Evolutionary conservation across 805 yeast species (phyloP).

Genomic region (Debaryomyces hansenii): DNA sequence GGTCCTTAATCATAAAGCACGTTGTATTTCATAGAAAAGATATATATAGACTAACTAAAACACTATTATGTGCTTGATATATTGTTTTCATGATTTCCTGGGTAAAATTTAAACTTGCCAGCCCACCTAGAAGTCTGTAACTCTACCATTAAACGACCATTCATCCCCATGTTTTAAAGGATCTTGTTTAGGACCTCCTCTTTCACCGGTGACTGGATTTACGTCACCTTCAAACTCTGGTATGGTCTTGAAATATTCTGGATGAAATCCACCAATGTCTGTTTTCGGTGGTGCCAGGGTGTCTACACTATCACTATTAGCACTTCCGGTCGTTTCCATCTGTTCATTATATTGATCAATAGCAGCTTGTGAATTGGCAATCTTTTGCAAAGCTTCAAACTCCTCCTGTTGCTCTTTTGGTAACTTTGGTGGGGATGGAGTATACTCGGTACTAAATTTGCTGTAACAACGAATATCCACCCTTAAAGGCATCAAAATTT

Average conservation of each 20-base stretch:
- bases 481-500: neutral
- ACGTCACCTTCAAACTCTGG: conserved; percentile 95
- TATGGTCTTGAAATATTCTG: conserved; percentile 71
- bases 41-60: no score
- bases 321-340: conserved; percentile 29
- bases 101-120: neutral
- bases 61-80: no score
- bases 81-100: no score
- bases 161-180: conserved; percentile 84
- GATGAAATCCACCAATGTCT: conserved; percentile 65
- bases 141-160: conserved; percentile 94
- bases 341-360: conserved; percentile 69
- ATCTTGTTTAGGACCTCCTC: conserved; percentile 97
- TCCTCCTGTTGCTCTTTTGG: conserved; percentile 84
- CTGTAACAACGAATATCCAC: conserved; percentile 10
- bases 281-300: conserved; percentile 35
- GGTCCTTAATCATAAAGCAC: no score
- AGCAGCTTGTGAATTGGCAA: conserved; percentile 77
- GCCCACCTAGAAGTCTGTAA: conserved; percentile 75
- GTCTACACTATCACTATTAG: conserved; percentile 17
- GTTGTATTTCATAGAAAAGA: no score
- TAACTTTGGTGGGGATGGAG: conserved; percentile 64
- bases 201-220: conserved; percentile 92
- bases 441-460: conserved; percentile 23
- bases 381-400: conserved; percentile 79